Conservation (phyloP, 257 asterid genomes). For the Salvia miltiorrhiza region DNA sequence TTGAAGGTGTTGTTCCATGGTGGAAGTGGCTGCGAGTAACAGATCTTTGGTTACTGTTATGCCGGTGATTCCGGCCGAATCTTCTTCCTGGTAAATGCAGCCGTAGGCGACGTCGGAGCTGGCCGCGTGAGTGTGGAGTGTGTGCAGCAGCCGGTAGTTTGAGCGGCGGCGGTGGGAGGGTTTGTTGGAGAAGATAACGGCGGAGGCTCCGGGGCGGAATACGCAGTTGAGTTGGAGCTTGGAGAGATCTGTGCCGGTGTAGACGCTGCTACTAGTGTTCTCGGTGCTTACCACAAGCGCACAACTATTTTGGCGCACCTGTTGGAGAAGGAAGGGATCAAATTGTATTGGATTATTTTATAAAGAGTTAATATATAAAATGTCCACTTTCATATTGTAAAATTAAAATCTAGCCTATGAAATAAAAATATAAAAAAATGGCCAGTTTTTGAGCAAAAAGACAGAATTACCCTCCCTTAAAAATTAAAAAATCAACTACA, state of each 20-base stretch:
- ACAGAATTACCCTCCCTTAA: too few relatives aligned
- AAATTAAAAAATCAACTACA: too few relatives aligned
- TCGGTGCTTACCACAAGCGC: conserved; percentile 62
- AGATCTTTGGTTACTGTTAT: conserved; percentile 27
- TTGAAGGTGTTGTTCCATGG: conserved; percentile 17
- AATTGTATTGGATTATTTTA: too few relatives aligned
- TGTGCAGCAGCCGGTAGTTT: conserved; percentile 50
- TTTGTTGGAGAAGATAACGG: conserved; percentile 50
- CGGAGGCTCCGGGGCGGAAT: conserved; percentile 55
- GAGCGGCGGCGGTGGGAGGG: conserved; percentile 25
- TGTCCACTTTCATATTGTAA: too few relatives aligned
- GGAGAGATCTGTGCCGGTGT: conserved; percentile 36
- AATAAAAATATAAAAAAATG: too few relatives aligned
- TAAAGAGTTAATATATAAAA: too few relatives aligned
- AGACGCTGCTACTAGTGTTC: conserved; percentile 42
- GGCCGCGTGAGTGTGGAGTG: conserved; percentile 41
- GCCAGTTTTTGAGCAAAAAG: too few relatives aligned
- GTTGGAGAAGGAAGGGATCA: too few relatives aligned
- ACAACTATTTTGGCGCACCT: conserved; percentile 31
- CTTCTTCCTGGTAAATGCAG: conserved; percentile 23
- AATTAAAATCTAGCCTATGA: too few relatives aligned
- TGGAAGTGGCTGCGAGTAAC: not conserved
- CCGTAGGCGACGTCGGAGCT: conserved; percentile 1
- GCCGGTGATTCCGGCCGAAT: conserved; percentile 39
- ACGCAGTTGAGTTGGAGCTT: conserved; percentile 43